Evolutionary conservation across 306 rosid species (phyloP).

Genomic region (Casuarina equisetifolia): DNA sequence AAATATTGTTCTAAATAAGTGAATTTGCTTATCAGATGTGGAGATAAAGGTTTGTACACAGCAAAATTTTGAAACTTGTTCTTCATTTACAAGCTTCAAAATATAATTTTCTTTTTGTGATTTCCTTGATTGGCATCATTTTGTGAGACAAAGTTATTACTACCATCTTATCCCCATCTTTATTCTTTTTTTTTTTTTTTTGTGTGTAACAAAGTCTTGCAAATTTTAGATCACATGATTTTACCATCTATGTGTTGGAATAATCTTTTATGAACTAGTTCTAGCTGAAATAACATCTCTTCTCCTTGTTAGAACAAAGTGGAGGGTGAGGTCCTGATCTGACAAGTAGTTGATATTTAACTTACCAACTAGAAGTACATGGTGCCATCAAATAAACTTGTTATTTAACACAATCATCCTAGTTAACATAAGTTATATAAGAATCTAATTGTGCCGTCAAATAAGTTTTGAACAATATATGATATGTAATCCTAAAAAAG

Average conservation of each 20-base stretch:
- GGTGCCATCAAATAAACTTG: too few relatives aligned
- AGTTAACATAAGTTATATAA: too few relatives aligned
- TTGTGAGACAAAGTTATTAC: background rate
- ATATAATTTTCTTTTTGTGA: conserved; percentile 4
- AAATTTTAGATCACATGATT: background rate
- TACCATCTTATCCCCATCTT: background rate
- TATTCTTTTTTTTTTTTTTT: background rate
- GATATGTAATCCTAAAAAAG: too few relatives aligned
- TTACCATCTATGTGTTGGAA: background rate
- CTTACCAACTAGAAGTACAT: background rate
- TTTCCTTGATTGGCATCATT: background rate
- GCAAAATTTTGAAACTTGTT: conserved; percentile 13
- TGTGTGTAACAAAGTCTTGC: background rate
- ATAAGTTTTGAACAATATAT: too few relatives aligned
- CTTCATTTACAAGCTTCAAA: conserved; percentile 4
- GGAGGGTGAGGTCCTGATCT: background rate
- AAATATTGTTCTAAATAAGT: conserved; percentile 57
- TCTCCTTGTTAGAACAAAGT: background rate
- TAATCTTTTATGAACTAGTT: background rate
- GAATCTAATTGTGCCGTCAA: too few relatives aligned
- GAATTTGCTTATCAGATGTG: conserved; percentile 61
- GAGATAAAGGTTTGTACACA: conserved; percentile 60
- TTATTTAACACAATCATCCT: too few relatives aligned
- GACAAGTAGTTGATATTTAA: background rate
- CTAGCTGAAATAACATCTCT: background rate